Base-by-base conservation (phyloP, 2,329 filamentous ascomycete genomes). In the Monosporascus sp. region DNA sequence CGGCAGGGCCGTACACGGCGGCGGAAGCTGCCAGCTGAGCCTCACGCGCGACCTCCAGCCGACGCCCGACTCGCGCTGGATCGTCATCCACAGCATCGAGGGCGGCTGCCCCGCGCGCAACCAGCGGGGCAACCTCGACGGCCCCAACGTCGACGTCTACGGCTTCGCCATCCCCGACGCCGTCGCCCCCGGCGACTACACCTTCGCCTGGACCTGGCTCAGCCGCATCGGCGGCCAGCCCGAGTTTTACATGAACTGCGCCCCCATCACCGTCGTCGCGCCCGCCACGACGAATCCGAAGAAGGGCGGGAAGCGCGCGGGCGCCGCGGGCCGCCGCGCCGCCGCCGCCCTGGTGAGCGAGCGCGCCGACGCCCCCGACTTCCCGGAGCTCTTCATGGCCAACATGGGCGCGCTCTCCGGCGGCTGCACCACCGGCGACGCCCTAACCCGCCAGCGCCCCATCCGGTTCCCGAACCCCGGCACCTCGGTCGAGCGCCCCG, bases 181-280 rank as follows among this genome's bases (percentile, higher is more conserved):
- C 20, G 75, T 90, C 35, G 76, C 78, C 14, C 73, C 81, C 9
- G 88, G 87, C 5, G 74, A 85, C 38, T 86, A 84, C 48, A 84
- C 81, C 0, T 75, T 91, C n/a, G 83, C 84, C 2, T 91, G 87
- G 87, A 86, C 85, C 5, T 91, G 88, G 88, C 78, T 87, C 63
- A 88, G 89, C 55, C 55, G 65, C 0, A 86, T 84, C 45, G 65
- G 88, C 17, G 88, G 87, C 0, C 85, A 88, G 65, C 81, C 86
- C 3, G 88, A 91, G 65, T 84, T 88, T 71, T 91, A 90, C 72
- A 87, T 88, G 85, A 88, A 90, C 70, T 91, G 88, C 58, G 84
- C 83, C 1, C 83, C 85, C 0, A 70, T 89, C 52, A 77, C 76
- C 2, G 75, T 91, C 40, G 22, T 27, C n/a, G 31, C 31, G 31